A percentile compares a stretch with the other conserved stretches of the same genome.
Conservation (phyloP, 148 eudicot species). For the Arctostaphylos glauca region DNA sequence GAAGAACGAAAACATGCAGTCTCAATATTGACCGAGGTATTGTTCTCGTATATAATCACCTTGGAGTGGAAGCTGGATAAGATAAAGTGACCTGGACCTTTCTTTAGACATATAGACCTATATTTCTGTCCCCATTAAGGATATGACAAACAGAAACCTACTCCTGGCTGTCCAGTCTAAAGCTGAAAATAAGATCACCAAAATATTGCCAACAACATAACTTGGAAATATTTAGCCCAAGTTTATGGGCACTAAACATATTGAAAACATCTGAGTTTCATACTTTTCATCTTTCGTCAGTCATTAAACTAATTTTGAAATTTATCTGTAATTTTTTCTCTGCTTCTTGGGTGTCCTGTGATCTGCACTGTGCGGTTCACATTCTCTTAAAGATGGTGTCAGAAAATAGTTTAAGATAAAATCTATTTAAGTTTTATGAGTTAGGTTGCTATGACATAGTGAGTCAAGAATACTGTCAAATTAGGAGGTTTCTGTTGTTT, state of each 20-base stretch:
- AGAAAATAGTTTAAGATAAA: neutral
- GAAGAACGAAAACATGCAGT: neutral
- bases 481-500: neutral
- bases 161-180: neutral
- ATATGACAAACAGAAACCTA: neutral
- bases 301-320: neutral
- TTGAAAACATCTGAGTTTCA: neutral
- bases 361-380: neutral
- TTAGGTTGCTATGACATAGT: neutral
- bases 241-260: neutral
- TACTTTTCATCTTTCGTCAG: neutral
- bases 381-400: neutral
- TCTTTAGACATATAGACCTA: neutral
- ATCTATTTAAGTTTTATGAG: neutral
- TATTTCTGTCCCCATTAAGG: neutral
- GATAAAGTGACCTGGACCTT: neutral
- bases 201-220: neutral
- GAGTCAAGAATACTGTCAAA: neutral
- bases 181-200: constrained; percentile 3
- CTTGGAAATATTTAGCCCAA: neutral
- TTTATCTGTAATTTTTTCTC: neutral
- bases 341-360: neutral
- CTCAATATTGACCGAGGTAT: neutral
- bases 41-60: neutral
- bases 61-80: neutral